These are phyloP conservation scores for Fusarium begoniae DNA, from an alignment of 2,329 filamentous ascomycete species.

Conservation along the genomic window DNA sequence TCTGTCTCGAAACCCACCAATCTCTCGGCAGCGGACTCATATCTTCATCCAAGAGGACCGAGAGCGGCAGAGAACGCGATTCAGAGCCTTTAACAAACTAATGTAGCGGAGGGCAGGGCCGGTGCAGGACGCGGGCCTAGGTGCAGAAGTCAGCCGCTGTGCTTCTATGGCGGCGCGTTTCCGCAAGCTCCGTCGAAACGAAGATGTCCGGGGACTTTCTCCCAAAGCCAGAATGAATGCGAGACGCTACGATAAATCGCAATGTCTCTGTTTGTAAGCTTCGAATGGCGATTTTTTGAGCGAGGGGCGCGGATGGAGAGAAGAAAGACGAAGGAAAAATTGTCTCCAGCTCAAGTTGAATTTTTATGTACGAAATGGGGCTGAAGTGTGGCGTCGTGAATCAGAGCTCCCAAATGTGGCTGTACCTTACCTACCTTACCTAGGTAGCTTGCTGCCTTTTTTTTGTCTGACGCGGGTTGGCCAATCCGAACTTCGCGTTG, in stretches of 20 bases:
- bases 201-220: constrained; percentile 99
- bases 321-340: constrained; percentile 37
- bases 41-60: constrained; percentile 81
- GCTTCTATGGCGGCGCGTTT: constrained; percentile 99
- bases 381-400: constrained; percentile 31
- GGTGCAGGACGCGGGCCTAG: constrained; percentile 59
- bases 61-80: constrained; percentile 44
- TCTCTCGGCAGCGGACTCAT: constrained; percentile 72
- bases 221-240: constrained; percentile 77
- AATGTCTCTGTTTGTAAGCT: constrained; percentile 88
- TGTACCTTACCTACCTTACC: background rate
- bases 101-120: constrained; percentile 58
- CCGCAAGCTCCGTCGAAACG: constrained; percentile 67
- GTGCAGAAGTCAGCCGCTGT: constrained; percentile 85
- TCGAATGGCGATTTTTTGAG: constrained; percentile 99
- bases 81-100: constrained; percentile 36
- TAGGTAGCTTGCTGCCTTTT: constrained; percentile 15
- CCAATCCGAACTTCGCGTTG: constrained; percentile 42
- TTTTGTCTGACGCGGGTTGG: constrained; percentile 22
- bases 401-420: constrained; percentile 23
- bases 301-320: constrained; percentile 75
- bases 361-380: constrained; percentile 42
- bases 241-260: constrained; percentile 43
- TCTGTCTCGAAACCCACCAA: constrained; percentile 24
- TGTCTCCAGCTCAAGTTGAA: constrained; percentile 12